A percentile compares a stretch with the other conserved stretches of the same genome.
phyloP scores from a whole-genome alignment of 163 green algal genomes.

The Scenedesmus sp. region DNA sequence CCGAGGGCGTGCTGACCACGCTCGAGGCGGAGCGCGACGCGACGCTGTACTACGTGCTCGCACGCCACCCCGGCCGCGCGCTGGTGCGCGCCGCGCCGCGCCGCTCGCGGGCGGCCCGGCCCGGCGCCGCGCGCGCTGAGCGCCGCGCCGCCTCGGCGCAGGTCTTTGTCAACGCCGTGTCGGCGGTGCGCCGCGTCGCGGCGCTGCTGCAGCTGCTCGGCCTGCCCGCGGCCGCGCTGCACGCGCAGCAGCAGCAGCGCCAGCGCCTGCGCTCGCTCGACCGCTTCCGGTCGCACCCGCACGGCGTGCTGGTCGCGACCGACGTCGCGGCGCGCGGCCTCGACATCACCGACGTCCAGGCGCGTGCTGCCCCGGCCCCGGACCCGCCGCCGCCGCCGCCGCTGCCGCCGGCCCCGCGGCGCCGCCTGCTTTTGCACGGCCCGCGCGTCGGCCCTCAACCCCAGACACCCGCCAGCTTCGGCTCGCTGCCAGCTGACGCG shows the following conservation, averaged over 20 bases:
- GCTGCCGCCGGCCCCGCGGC: not conserved
- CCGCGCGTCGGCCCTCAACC: too few relatives aligned
- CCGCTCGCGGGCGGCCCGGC: too few relatives aligned
- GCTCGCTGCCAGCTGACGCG: not conserved
- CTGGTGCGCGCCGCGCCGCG: conserved; percentile 11
- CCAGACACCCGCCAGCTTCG: too few relatives aligned
- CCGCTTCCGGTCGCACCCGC: conserved; percentile 76
- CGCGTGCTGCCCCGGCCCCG: too few relatives aligned
- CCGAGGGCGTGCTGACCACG: conserved; percentile 70
- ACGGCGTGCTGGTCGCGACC: conserved; percentile 90
- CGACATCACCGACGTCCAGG: conserved; percentile 78
- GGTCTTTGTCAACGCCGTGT: conserved; percentile 96
- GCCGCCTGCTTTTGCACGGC: not conserved
- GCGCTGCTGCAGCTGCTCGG: conserved; percentile 87
- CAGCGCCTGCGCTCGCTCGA: conserved; percentile 91
- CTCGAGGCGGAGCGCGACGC: conserved; percentile 85
- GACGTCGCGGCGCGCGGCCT: conserved; percentile 96
- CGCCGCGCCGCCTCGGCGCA: not conserved
- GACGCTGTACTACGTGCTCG: conserved; percentile 89
- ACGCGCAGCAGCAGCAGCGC: conserved; percentile 92
- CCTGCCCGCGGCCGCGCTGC: conserved; percentile 70
- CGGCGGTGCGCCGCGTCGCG: conserved; percentile 77
- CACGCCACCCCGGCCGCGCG: conserved; percentile 58
- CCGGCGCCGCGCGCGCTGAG: too few relatives aligned
- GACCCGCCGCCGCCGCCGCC: too few relatives aligned